phyloP scores from a whole-genome alignment of 164 flowering plant species.

The Piper betle region DNA sequence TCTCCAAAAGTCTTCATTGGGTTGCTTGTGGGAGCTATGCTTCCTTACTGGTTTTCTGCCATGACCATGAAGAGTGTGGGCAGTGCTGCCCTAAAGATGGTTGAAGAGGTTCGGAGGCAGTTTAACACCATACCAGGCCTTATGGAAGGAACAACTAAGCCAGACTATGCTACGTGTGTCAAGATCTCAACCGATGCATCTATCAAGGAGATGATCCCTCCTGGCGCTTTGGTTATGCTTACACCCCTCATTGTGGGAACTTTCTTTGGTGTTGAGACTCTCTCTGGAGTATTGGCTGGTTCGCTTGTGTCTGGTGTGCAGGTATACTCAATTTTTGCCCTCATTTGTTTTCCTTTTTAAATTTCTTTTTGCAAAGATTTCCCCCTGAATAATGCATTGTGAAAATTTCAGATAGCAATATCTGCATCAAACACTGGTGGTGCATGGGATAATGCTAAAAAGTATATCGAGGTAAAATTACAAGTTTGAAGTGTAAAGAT shows the following conservation, averaged over 20 bases:
- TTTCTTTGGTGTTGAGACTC: slow-evolving; percentile 68
- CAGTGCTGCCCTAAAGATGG: slow-evolving; percentile 84
- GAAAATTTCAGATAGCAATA: slow-evolving; percentile 41
- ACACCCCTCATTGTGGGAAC: slow-evolving; percentile 79
- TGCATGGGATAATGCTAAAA: slow-evolving; percentile 92
- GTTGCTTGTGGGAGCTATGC: slow-evolving; percentile 77
- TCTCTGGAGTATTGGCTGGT: slow-evolving; percentile 78
- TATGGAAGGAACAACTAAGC: slow-evolving; percentile 69
- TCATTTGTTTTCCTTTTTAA: neutral
- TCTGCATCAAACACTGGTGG: slow-evolving; percentile 88
- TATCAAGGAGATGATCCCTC: slow-evolving; percentile 78
- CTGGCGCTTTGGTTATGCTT: slow-evolving; percentile 81
- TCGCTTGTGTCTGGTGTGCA: slow-evolving; percentile 69
- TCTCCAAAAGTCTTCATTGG: slow-evolving; percentile 73
- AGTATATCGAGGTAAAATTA: slow-evolving; percentile 57
- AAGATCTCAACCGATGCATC: slow-evolving; percentile 84
- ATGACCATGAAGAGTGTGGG: slow-evolving; percentile 89
- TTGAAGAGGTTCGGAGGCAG: slow-evolving; percentile 82
- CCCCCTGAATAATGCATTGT: neutral
- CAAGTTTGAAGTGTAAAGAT: neutral
- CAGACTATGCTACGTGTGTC: slow-evolving; percentile 79
- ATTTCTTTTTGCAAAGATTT: neutral
- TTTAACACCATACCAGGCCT: slow-evolving; percentile 78
- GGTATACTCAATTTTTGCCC: slow-evolving; percentile 14
- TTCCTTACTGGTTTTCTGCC: slow-evolving; percentile 83